Percentiles rank a stretch among this genome's conserved stretches.
phyloP scores from a whole-genome alignment of 2,329 filamentous ascomycete species.

The Chaetomium olivaceum region DNA sequence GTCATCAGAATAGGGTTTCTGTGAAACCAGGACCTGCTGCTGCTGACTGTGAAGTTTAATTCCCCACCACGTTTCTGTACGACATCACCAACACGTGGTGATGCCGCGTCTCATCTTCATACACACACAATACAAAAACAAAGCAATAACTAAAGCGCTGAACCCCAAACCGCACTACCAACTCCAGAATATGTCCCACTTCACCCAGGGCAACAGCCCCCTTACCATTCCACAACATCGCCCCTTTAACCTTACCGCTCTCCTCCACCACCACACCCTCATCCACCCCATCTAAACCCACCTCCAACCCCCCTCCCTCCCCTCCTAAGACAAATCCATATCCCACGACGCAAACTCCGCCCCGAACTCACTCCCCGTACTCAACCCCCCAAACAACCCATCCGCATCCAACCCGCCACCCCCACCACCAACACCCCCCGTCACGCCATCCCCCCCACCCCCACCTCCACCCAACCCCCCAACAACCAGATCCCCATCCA shows the following conservation, averaged over 20 bases:
- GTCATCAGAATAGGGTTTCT: neutral
- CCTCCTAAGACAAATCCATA: slow-evolving; percentile 12
- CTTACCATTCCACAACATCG: neutral
- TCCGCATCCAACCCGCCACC: slow-evolving; percentile 42
- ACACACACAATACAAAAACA: neutral
- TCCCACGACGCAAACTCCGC: slow-evolving; percentile 32
- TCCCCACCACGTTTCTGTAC: neutral
- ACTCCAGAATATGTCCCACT: neutral
- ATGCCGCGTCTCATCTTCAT: neutral
- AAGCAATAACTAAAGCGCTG: neutral
- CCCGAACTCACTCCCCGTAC: slow-evolving; percentile 34
- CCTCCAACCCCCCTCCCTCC: neutral
- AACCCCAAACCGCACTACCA: neutral
- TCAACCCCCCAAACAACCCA: slow-evolving; percentile 47
- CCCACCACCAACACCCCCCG: slow-evolving; percentile 26
- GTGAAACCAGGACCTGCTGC: neutral
- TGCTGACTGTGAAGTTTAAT: neutral
- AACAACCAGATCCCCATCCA: slow-evolving; percentile 30
- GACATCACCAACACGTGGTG: neutral
- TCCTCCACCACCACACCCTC: neutral
- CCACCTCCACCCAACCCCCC: slow-evolving; percentile 2
- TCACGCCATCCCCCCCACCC: neutral
- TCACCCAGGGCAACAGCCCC: too few relatives aligned
- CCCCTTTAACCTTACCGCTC: neutral
- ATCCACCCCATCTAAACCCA: neutral